Evolutionary conservation across 1,284 basidiomycete genomes (phyloP), one percentile per base, ranked within the genome.

Genomic region (Butyriboletus appendiculatus): DNA sequence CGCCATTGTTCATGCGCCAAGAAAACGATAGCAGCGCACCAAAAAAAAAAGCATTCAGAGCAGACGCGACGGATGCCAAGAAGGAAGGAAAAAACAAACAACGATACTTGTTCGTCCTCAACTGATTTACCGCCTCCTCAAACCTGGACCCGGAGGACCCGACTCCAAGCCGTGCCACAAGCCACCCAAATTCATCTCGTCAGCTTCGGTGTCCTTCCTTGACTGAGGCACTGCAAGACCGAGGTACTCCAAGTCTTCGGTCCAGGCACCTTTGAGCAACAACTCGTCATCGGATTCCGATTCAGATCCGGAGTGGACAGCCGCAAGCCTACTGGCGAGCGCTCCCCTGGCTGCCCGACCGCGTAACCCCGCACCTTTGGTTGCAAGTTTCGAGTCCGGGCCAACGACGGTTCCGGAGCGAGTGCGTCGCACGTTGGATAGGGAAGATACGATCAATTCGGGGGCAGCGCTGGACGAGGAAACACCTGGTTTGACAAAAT

Each of bases 201-300:
- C 66, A 0, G 48, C 40, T 4, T 57, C 55, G 9, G 4, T 45
- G 0, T 52, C 54, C 22, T 50, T 39, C 32, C 22, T 20, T 9
- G 30, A 37, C 5, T 22, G 41, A 14, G 51, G 57, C 32, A 50
- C 62, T 6, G 47, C 20, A n/a, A 50, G 49, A 73, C 77, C 72
- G 14, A 76, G 77, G 28, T 81, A 78, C 48, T 75, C 73, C 28
- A 72, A 66, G 48, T 79, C 79, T n/a, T 77, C 76, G 14, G 45
- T 16, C 64, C 69, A 69, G 0, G 41, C 24, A 15, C 33, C 15
- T 50, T 57, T 60, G n/a, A 67, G 24, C 41, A 69, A 28, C 6
- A 70, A 14, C 20, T 70, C 67, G 37, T 69, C 69, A 5, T 71
- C 67, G 1, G 65, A 67, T 6, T 56, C 68, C 0, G 56, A 43